Evolutionary conservation across 1,284 basidiomycete genomes (phyloP).

Genomic region (Cutaneotrichosporon sp.): DNA sequence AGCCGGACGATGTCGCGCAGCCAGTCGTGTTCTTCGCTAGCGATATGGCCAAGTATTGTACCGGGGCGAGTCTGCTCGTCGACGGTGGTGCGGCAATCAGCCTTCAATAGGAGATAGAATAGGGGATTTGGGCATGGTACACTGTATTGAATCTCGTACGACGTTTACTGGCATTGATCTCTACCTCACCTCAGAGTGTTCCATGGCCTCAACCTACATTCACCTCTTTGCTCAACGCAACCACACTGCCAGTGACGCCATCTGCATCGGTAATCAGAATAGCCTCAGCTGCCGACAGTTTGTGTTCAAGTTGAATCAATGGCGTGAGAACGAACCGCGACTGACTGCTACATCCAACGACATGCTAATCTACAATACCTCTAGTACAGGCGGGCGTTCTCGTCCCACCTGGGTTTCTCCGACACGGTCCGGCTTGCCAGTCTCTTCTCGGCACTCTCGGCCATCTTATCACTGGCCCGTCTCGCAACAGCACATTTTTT

Average conservation of each 20-base stretch:
- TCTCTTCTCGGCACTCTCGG: background rate
- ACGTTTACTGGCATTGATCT: no score
- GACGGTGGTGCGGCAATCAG: conserved; percentile 78
- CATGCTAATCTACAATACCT: background rate
- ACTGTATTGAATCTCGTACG: no score
- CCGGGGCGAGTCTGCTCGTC: conserved; percentile 59
- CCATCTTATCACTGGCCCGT: background rate
- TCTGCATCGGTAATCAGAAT: no score
- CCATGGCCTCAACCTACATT: no score
- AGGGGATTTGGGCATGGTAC: no score
- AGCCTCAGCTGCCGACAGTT: no score
- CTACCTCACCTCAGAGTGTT: no score
- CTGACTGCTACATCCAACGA: no score
- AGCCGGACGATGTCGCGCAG: conserved; percentile 73
- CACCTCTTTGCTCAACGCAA: no score
- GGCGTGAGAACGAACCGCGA: no score
- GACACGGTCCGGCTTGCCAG: background rate
- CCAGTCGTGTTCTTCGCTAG: conserved; percentile 73
- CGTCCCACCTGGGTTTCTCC: background rate
- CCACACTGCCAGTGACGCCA: no score
- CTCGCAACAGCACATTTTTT: background rate
- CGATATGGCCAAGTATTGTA: conserved; percentile 67
- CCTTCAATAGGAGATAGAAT: conserved; percentile 58
- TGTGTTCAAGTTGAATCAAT: no score
- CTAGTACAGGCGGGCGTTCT: background rate